Evolutionary conservation across 495 filamentous ascomycete species (phyloP), one percentile per base, ranked within the genome.

Genomic region (Jackrogersella multiformis): DNA sequence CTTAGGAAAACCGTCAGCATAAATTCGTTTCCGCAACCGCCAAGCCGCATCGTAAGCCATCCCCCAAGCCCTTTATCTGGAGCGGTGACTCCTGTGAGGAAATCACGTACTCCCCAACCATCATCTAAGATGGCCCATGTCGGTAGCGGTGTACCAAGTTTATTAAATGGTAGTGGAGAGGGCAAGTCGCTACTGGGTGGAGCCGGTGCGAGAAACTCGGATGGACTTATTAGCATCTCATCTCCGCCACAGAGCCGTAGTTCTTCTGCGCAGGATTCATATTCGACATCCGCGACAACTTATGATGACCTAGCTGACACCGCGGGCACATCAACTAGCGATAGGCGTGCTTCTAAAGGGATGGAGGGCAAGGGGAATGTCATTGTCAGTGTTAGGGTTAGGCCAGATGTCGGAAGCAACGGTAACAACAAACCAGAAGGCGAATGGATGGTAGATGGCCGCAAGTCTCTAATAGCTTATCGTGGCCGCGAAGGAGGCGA

Each of bases 371-470:
- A 97, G 74, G 95, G 96, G 2, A 98, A 98, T 78, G 95, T 99
- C 26, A 81, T 98, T 61, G 94, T 99, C 61, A 98, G 95, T 71
- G 94, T 99, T 48, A 85, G 95, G 62, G 92, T 98, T 44, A 86
- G 96, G 46, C 95, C 95, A 12, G 93, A 97, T 80, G 83, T 85
- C 13, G 84, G 78, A 13, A 79, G 80, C 5, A 85, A 81, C 20
- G n/a, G n/a, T n/a, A 80, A 81, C n/a, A 77, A 75, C 24, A 84
- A 86, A 54, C 74, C 86, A 5, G 90, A 92, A 41, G 85, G 87
- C n/a, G 94, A 98, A 72, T 99, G 95, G 94, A 84, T 91, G 76
- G 88, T 98, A 3, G 94, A 98, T 76, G 88, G 88, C n/a, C 87
- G 92, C 66, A 87, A 87, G 67, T 89, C 91, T 30, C 75, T 97